A percentile compares a stretch with the other conserved stretches of the same genome.
phyloP scores from a whole-genome alignment of 257 asterid genomes.

The Gentiana macrophylla region DNA sequence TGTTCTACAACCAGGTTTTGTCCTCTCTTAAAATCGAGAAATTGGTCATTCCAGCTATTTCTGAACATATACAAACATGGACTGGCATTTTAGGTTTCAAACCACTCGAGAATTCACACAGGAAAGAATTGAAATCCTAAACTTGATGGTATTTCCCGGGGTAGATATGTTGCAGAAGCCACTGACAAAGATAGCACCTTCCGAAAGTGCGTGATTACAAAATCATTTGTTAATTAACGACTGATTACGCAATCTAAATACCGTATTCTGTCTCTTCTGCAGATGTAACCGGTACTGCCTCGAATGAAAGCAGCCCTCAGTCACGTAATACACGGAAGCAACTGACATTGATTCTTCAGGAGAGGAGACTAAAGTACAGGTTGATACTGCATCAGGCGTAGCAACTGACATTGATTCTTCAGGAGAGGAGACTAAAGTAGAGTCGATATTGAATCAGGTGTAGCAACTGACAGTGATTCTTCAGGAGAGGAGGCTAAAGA shows the following conservation, averaged over 20 bases:
- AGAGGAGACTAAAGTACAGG: slow-evolving; percentile 14
- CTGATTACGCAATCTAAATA: slow-evolving; percentile 2
- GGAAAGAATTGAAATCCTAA: slow-evolving; percentile 53
- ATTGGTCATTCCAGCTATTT: slow-evolving; percentile 78
- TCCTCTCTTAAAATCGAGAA: slow-evolving; percentile 52
- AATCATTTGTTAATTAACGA: slow-evolving; percentile 6
- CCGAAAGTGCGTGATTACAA: slow-evolving; percentile 31
- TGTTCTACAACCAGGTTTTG: slow-evolving; percentile 46
- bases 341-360: slow-evolving; percentile 23
- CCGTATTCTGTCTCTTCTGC: slow-evolving; percentile 8
- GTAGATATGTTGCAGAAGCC: slow-evolving; percentile 81
- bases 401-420: slow-evolving; percentile 11
- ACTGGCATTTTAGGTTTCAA: slow-evolving; percentile 62
- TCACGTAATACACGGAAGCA: slow-evolving; percentile 25
- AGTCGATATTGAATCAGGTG: slow-evolving; percentile 15
- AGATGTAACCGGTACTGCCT: slow-evolving; percentile 26
- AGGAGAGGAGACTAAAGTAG: slow-evolving; percentile 15
- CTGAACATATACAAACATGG: slow-evolving; percentile 84
- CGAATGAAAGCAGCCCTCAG: slow-evolving; percentile 16
- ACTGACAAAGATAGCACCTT: slow-evolving; percentile 30
- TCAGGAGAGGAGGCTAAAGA: slow-evolving; percentile 19
- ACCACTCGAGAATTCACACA: slow-evolving; percentile 44
- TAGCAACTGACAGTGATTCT: slow-evolving; percentile 11
- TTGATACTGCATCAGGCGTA: slow-evolving; percentile 15
- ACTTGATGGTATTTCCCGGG: slow-evolving; percentile 88